Conservation (phyloP, 1,284 basidiomycete genomes). For the Neolentinus lepideus region DNA sequence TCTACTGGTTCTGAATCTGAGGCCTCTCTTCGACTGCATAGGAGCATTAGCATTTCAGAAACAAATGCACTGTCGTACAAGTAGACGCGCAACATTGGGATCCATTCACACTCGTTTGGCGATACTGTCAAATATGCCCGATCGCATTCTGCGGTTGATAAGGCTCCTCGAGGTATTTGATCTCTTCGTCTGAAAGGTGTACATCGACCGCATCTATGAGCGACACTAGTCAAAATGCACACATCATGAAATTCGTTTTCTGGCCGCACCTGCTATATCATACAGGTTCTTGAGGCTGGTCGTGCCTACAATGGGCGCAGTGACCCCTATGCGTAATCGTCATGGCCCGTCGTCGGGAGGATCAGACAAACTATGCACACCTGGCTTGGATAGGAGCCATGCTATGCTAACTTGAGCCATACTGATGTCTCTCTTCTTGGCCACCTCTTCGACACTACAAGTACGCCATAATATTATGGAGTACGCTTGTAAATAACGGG, state of each 20-base stretch:
- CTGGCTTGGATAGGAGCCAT: constrained; percentile 27
- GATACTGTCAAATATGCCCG: background rate
- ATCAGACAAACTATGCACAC: constrained; percentile 8
- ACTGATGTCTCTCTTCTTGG: constrained; percentile 27
- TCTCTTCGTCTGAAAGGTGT: constrained; percentile 43
- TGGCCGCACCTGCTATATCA: constrained; percentile 22
- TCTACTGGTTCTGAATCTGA: too few species aligned
- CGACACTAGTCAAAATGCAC: background rate
- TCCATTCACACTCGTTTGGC: background rate
- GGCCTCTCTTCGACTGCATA: too few species aligned
- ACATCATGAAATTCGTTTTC: background rate
- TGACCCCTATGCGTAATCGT: constrained; percentile 22
- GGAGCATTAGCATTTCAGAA: too few species aligned
- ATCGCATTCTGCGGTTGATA: constrained; percentile 31
- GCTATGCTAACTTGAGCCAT: constrained; percentile 37
- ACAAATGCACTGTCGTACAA: too few species aligned
- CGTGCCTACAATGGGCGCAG: constrained; percentile 24
- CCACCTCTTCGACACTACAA: constrained; percentile 32
- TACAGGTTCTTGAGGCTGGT: constrained; percentile 23
- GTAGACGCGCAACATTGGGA: background rate
- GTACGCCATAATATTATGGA: background rate
- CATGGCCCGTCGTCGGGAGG: background rate
- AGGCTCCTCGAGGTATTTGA: constrained; percentile 38
- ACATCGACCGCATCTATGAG: constrained; percentile 30
- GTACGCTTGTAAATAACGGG: too few species aligned